These are phyloP conservation scores for Labyrinthula sp. DNA, from an alignment of 352 stramenopile genomes.

Conservation along the genomic window DNA sequence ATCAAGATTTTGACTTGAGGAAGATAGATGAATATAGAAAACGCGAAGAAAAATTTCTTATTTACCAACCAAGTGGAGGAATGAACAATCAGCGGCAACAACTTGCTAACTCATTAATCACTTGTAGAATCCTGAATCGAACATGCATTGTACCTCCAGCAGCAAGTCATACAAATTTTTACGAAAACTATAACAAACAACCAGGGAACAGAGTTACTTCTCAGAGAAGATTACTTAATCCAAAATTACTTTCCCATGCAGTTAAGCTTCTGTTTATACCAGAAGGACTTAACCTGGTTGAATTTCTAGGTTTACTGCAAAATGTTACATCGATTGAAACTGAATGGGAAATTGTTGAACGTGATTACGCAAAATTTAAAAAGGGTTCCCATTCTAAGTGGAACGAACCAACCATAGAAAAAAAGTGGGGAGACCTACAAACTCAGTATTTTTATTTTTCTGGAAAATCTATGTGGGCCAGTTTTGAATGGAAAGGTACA, in stretches of 20 bases:
- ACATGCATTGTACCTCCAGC: conserved; percentile 15
- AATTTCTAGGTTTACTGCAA: conserved; percentile 11
- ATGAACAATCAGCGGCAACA: conserved; percentile 29
- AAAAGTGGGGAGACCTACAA: neutral
- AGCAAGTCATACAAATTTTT: conserved; percentile 25
- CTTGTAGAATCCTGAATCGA: conserved; percentile 15
- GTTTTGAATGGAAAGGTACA: conserved; percentile 8
- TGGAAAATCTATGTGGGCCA: conserved; percentile 21
- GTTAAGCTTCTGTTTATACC: conserved; percentile 17
- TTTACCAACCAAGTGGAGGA: conserved; percentile 21
- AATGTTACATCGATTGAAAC: conserved; percentile 16
- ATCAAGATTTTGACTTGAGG: no score
- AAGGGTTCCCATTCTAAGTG: neutral
- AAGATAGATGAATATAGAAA: conserved; percentile 3
- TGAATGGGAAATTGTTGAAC: conserved; percentile 20
- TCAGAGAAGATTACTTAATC: conserved; percentile 22
- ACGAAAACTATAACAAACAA: conserved; percentile 24
- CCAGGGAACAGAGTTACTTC: conserved; percentile 1
- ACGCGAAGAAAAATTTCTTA: conserved; percentile 1
- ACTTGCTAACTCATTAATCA: conserved; percentile 19
- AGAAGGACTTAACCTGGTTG: neutral
- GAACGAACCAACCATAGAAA: conserved; percentile 10
- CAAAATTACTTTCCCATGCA: conserved; percentile 3
- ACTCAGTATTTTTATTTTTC: conserved; percentile 20
- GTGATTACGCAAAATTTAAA: conserved; percentile 8